Evolutionary conservation across 768 basidiomycete species (phyloP).

Genomic region (Serpula lacrymans): DNA sequence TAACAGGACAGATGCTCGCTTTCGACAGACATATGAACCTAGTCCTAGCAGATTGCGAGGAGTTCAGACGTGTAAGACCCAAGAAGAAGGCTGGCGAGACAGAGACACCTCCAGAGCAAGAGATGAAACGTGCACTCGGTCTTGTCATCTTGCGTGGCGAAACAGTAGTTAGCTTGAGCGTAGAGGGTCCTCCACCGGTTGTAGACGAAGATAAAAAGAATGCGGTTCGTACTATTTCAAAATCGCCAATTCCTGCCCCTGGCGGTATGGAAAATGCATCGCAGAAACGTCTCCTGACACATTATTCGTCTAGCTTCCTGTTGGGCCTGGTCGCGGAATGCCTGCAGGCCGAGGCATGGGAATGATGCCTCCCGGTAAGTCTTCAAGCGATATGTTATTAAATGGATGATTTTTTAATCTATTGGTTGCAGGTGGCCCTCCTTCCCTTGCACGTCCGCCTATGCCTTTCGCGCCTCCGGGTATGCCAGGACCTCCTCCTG

Average conservation of each 20-base stretch:
- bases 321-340: constrained; percentile 91
- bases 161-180: constrained; percentile 90
- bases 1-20: constrained; percentile 98
- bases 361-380: constrained; percentile 84
- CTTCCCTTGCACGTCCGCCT: constrained; percentile 63
- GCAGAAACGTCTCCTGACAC: constrained; percentile 13
- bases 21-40: constrained; percentile 99
- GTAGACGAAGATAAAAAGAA: constrained; percentile 89
- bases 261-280: too few relatives aligned
- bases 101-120: constrained; percentile 76
- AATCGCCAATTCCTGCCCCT: constrained; percentile 5
- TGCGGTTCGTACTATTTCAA: constrained; percentile 44
- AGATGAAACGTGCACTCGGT: constrained; percentile 96
- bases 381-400: constrained; percentile 5
- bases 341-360: constrained; percentile 97
- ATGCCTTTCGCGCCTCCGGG: constrained; percentile 64
- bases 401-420: too few relatives aligned
- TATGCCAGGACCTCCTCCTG: constrained; percentile 84
- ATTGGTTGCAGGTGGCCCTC: constrained; percentile 49
- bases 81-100: constrained; percentile 86
- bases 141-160: constrained; percentile 96
- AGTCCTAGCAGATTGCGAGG: constrained; percentile 96
- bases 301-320: constrained; percentile 55
- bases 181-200: constrained; percentile 93
- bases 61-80: constrained; percentile 87